phyloP scores from a whole-genome alignment of 2,329 filamentous ascomycete genomes.

The Sarocladium kiliense region DNA sequence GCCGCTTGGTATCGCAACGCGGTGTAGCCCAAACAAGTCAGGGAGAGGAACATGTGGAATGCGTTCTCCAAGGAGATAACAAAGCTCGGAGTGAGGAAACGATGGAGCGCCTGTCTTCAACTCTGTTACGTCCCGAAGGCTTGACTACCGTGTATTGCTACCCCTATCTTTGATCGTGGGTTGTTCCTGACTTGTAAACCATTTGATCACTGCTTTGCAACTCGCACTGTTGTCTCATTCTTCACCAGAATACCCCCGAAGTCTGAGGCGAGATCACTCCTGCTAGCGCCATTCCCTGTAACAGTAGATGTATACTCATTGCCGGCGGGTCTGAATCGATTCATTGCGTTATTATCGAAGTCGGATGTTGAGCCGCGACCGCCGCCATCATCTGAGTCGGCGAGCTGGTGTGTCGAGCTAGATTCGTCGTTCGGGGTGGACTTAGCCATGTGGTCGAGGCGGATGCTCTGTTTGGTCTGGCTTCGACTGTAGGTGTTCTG shows the following conservation, averaged over 20 bases:
- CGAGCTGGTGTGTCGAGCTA: constrained; percentile 13
- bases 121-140: too few relatives aligned
- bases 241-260: constrained; percentile 4
- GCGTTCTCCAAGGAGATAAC: too few relatives aligned
- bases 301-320: constrained; percentile 11
- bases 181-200: too few relatives aligned
- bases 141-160: too few relatives aligned
- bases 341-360: constrained; percentile 11
- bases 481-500: constrained; percentile 2
- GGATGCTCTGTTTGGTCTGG: constrained; percentile 11
- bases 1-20: too few relatives aligned
- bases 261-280: background rate
- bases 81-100: too few relatives aligned
- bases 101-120: too few relatives aligned
- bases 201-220: background rate
- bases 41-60: too few relatives aligned
- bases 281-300: constrained; percentile 4
- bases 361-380: constrained; percentile 10
- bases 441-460: constrained; percentile 10
- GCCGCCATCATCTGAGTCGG: constrained; percentile 10
- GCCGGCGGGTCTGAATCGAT: constrained; percentile 9
- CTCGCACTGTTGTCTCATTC: constrained; percentile 1
- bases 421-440: constrained; percentile 11
- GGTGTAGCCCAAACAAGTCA: too few relatives aligned
- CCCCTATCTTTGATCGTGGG: too few relatives aligned